A percentile compares a stretch with the other conserved stretches of the same genome.
phyloP scores from a whole-genome alignment of 169 alveolate species.

The Eimeria praecox region DNA sequence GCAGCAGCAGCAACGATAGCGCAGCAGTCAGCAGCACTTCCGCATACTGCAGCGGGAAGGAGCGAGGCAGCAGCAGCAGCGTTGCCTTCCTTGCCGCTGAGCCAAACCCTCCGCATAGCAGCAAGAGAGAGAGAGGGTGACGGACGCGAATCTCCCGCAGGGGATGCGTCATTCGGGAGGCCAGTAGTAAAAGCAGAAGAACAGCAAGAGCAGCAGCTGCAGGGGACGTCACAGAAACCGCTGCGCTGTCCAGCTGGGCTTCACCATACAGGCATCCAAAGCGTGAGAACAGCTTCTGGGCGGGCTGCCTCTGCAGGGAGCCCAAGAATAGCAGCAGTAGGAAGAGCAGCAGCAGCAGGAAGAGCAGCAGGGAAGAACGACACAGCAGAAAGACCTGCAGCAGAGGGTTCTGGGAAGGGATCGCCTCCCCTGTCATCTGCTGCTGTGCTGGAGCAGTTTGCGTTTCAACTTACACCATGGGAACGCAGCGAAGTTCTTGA shows the following conservation, averaged over 20 bases:
- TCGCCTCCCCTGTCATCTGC: conserved; percentile 24
- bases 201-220: not conserved
- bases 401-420: not conserved
- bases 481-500: conserved; percentile 64
- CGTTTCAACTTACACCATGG: conserved; percentile 25
- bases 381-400: not conserved
- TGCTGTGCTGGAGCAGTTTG: conserved; percentile 48
- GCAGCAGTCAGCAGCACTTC: not conserved
- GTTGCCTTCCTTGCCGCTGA: not conserved
- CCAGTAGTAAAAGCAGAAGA: not conserved
- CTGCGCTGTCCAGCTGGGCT: not conserved
- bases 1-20: not conserved
- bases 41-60: not conserved
- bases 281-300: not conserved
- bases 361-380: not conserved
- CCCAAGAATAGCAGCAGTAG: conserved; percentile 20
- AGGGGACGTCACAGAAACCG: not conserved
- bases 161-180: not conserved
- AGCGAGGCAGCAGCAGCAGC: not conserved
- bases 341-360: not conserved
- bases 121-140: not conserved
- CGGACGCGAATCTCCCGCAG: not conserved
- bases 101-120: not conserved
- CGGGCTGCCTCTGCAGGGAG: not conserved
- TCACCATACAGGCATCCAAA: not conserved